These are phyloP conservation scores for Effrenium voratum DNA, from an alignment of 73 alveolate genomes.

Conservation along the genomic window DNA sequence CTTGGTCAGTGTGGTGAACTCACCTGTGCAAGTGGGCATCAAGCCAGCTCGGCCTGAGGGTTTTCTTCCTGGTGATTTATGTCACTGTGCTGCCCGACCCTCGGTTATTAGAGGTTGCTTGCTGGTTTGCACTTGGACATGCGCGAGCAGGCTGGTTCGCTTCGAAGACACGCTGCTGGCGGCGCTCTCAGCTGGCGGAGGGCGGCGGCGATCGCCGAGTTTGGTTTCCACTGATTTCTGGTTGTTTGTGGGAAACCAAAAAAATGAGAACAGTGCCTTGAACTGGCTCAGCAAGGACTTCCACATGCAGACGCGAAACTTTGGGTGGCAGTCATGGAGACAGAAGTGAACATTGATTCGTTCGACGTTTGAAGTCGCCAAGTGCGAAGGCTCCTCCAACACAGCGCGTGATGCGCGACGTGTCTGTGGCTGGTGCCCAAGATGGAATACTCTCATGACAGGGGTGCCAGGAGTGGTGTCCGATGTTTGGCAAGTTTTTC, in stretches of 20 bases:
- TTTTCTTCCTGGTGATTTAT: slow-evolving; percentile 46
- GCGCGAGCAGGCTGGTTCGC: slow-evolving; percentile 26
- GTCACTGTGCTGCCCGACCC: slow-evolving; percentile 28
- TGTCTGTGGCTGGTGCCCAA: too few relatives aligned
- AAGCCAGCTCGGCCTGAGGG: too few relatives aligned
- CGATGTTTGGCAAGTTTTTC: too few relatives aligned
- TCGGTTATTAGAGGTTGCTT: neutral
- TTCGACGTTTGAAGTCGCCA: neutral
- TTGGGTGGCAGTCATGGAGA: neutral
- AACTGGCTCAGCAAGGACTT: neutral
- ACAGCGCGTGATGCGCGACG: slow-evolving; percentile 87
- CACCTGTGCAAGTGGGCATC: too few relatives aligned
- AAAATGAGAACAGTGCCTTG: neutral
- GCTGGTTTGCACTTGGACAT: neutral
- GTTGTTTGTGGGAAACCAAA: neutral
- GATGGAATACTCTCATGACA: too few relatives aligned
- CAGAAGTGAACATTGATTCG: neutral
- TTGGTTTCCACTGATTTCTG: neutral
- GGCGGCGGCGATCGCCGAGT: neutral
- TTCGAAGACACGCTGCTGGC: slow-evolving; percentile 68
- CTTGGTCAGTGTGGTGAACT: too few relatives aligned
- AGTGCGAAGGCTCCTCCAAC: slow-evolving; percentile 56
- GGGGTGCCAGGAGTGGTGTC: too few relatives aligned
- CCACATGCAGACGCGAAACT: neutral
- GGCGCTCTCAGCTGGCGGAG: neutral